Evolutionary conservation across 2,329 filamentous ascomycete genomes (phyloP).

Genomic region (Botrytis sinoallii): DNA sequence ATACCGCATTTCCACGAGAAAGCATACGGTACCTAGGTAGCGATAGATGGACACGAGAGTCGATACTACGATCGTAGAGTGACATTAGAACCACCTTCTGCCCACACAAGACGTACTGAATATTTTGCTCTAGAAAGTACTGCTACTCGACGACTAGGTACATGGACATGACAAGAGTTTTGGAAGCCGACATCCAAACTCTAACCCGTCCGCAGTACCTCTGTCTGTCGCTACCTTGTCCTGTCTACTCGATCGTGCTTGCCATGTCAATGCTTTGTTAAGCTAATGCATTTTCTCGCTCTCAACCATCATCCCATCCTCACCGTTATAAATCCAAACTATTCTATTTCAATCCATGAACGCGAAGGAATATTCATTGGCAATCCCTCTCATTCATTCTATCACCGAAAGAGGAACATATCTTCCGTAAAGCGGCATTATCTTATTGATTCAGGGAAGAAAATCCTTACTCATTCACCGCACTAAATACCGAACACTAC

Average conservation of each 20-base stretch:
- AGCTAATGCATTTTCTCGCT: not conserved
- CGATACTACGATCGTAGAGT: not conserved
- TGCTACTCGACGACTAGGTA: not conserved
- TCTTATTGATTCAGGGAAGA: constrained; percentile 2
- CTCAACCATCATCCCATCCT: not conserved
- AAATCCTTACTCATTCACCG: constrained; percentile 16
- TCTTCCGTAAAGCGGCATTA: constrained; percentile 4
- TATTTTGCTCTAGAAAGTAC: not conserved
- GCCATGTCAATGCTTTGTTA: not conserved
- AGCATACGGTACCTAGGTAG: not conserved
- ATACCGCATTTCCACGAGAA: too few species aligned
- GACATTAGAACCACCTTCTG: not conserved
- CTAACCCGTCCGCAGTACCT: not conserved
- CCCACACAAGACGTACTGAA: not conserved
- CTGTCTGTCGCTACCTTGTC: not conserved
- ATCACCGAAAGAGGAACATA: not conserved
- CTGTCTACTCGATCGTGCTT: not conserved
- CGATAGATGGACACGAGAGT: not conserved
- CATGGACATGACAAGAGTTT: not conserved
- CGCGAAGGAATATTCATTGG: not conserved
- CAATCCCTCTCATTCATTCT: not conserved
- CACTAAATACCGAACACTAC: constrained; percentile 8
- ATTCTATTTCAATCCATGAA: constrained; percentile 12
- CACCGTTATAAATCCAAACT: not conserved
- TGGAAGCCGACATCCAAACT: not conserved